phyloP scores from a whole-genome alignment of 169 alveolate species.

The Cyclospora cayetanensis region DNA sequence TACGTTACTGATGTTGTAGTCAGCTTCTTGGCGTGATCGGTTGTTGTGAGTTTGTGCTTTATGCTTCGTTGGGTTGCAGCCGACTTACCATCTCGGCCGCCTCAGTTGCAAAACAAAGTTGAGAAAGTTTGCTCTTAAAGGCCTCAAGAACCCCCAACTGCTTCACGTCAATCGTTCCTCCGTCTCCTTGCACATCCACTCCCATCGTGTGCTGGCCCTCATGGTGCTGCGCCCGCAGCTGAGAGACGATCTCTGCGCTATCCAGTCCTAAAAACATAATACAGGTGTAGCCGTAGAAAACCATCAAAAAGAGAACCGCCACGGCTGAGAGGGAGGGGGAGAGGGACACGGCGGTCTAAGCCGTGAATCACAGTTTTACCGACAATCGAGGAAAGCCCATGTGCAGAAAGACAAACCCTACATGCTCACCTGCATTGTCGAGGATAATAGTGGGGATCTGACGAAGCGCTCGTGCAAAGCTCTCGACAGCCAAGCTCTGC shows the following conservation, averaged over 20 bases:
- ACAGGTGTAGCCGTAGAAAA: background rate
- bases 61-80: background rate
- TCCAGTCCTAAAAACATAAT: constrained; percentile 92
- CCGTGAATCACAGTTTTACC: background rate
- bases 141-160: constrained; percentile 97
- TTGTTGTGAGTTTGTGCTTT: background rate
- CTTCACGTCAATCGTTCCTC: constrained; percentile 95
- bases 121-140: constrained; percentile 96
- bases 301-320: background rate
- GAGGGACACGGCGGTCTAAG: background rate
- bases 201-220: constrained; percentile 93
- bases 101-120: constrained; percentile 97
- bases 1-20: background rate
- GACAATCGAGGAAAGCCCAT: background rate
- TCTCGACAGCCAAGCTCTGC: constrained; percentile 97
- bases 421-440: constrained; percentile 93
- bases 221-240: constrained; percentile 95
- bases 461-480: constrained; percentile 97
- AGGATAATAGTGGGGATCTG: constrained; percentile 97
- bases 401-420: background rate
- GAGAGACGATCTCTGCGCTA: constrained; percentile 97
- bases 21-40: background rate
- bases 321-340: background rate
- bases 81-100: constrained; percentile 96
- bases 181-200: constrained; percentile 79